Evolutionary conservation across 176 grass and related monocot species (phyloP).

Genomic region (Lolium multiflorum): DNA sequence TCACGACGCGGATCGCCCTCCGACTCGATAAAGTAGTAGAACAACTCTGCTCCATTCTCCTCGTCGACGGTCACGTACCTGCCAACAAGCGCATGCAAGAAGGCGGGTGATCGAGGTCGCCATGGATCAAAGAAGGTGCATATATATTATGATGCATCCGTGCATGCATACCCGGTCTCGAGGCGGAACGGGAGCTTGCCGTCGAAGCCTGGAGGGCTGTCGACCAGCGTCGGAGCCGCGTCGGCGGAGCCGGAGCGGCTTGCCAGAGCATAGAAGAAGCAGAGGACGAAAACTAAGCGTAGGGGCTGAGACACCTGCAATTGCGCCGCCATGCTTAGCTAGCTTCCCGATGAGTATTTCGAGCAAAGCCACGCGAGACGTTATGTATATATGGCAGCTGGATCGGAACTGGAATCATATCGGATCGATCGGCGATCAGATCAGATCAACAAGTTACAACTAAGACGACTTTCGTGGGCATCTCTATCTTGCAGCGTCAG

Average conservation of each 20-base stretch:
- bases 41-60: conserved; percentile 29
- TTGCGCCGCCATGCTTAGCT: no score
- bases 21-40: conserved; percentile 54
- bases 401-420: no score
- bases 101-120: background rate
- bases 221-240: background rate
- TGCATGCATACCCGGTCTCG: background rate
- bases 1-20: conserved; percentile 28
- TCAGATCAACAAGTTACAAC: no score
- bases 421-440: no score
- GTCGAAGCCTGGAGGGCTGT: conserved; percentile 3
- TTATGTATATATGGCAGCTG: no score
- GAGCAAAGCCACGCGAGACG: no score
- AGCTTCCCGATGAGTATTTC: no score
- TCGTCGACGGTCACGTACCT: conserved; percentile 43
- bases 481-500: no score
- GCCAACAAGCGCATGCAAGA: background rate
- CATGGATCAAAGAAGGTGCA: background rate
- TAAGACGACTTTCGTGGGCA: no score
- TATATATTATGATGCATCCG: no score
- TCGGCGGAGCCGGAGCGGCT: background rate
- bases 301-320: background rate
- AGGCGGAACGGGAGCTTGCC: background rate
- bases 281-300: background rate
- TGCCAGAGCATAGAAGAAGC: background rate